These are phyloP conservation scores for Zygotorulaspora florentina DNA, from an alignment of 805 yeast genomes.

Conservation along the genomic window DNA sequence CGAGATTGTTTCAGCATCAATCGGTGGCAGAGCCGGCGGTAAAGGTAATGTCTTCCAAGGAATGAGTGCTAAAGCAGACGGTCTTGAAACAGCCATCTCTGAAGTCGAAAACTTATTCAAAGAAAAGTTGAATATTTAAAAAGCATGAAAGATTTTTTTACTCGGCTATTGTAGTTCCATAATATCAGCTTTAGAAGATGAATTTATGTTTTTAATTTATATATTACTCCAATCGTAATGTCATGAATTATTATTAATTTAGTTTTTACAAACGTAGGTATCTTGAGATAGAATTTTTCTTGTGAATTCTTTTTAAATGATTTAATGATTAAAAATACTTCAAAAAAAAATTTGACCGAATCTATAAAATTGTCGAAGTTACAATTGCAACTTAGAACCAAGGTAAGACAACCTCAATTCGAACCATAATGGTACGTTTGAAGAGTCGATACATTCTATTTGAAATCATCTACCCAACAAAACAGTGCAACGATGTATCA, in stretches of 20 bases:
- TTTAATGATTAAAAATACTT: too few species aligned
- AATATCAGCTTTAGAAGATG: background rate
- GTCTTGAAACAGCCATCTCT: constrained; percentile 67
- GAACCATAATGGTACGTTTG: constrained; percentile 68
- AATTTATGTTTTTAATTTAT: background rate
- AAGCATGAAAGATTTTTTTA: too few species aligned
- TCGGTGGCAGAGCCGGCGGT: constrained; percentile 99
- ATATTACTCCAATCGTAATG: background rate
- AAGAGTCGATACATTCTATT: constrained; percentile 82
- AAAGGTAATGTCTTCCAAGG: constrained; percentile 96
- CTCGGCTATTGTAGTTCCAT: too few species aligned
- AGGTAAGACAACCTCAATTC: too few species aligned
- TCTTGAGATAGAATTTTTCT: too few species aligned
- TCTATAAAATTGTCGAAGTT: too few species aligned
- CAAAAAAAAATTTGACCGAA: too few species aligned
- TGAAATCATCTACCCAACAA: constrained; percentile 66
- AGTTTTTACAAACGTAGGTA: background rate
- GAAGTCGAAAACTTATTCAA: constrained; percentile 59
- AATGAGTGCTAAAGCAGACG: constrained; percentile 79
- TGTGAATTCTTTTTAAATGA: too few species aligned
- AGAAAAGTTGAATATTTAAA: constrained; percentile 46
- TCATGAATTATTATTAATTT: constrained; percentile 1
- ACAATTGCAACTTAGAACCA: too few species aligned
- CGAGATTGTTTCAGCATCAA: constrained; percentile 56
- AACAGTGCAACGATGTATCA: constrained; percentile 16